phyloP scores from a whole-genome alignment of 306 rosid genomes.

The Lotus japonicus region DNA sequence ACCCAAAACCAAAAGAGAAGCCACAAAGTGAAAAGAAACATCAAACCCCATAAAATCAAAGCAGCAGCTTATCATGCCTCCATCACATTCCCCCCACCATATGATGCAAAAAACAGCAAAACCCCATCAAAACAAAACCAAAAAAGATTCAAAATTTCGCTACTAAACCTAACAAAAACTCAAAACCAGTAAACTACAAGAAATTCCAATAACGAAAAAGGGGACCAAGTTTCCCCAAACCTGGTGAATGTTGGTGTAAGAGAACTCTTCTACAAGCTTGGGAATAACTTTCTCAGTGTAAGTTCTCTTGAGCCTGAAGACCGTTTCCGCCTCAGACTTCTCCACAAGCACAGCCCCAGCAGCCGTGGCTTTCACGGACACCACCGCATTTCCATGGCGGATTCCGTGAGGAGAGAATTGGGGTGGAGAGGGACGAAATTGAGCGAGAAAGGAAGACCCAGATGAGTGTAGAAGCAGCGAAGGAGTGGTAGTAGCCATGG shows the following conservation, averaged over 20 bases:
- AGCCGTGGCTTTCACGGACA: conserved; percentile 54
- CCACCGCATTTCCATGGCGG: conserved; percentile 22
- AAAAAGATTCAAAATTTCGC: not conserved
- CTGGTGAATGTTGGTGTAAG: conserved; percentile 64
- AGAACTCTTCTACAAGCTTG: conserved; percentile 80
- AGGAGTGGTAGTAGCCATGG: conserved; percentile 50
- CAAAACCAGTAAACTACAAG: not conserved
- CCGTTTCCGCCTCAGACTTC: conserved; percentile 67
- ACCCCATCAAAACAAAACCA: not conserved
- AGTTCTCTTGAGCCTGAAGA: conserved; percentile 51
- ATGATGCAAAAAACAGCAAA: not conserved
- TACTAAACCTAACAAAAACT: not conserved
- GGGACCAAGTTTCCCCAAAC: conserved; percentile 19
- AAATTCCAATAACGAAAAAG: not conserved
- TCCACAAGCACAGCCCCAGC: conserved; percentile 61
- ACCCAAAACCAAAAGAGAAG: too few species aligned
- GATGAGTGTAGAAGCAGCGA: conserved; percentile 64
- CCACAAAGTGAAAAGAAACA: not conserved
- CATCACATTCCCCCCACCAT: not conserved
- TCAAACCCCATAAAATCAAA: not conserved
- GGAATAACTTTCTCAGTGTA: conserved; percentile 70
- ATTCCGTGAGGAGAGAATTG: conserved; percentile 24
- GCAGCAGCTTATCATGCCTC: not conserved
- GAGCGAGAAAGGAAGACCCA: conserved; percentile 58
- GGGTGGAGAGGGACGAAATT: conserved; percentile 34